Percentiles rank a stretch among this genome's conserved stretches.
Conservation (phyloP, 768 basidiomycete species). For the Chalciporus pseudorubinellus region DNA sequence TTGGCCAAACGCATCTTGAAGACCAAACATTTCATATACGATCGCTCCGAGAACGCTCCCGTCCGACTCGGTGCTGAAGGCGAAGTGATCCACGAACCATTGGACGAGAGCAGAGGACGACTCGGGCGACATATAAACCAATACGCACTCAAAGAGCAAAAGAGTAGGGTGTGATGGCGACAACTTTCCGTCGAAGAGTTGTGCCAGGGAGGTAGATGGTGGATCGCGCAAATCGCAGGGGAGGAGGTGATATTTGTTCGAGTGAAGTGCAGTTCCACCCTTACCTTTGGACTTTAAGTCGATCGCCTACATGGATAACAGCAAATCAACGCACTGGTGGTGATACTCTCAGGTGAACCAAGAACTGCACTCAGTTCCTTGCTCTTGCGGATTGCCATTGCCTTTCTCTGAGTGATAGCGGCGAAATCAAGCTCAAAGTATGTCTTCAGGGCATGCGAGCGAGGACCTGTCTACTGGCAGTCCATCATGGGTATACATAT, state of each 20-base stretch:
- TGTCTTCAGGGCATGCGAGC: conserved; percentile 45
- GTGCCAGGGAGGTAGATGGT: conserved; percentile 46
- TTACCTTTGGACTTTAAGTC: not conserved
- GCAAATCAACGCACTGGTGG: conserved; percentile 8
- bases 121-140: conserved; percentile 75
- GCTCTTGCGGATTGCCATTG: conserved; percentile 72
- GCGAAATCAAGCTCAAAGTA: conserved; percentile 94
- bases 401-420: conserved; percentile 81
- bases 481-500: conserved; percentile 2
- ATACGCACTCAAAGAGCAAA: conserved; percentile 87
- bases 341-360: conserved; percentile 14
- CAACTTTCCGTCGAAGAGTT: conserved; percentile 40
- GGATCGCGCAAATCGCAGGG: conserved; percentile 71
- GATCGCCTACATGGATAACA: not conserved
- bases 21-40: conserved; percentile 92
- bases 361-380: conserved; percentile 36
- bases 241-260: conserved; percentile 59
- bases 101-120: conserved; percentile 56
- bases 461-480: conserved; percentile 52
- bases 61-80: not conserved
- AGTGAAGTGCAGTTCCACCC: conserved; percentile 45
- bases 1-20: conserved; percentile 84
- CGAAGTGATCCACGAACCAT: conserved; percentile 68
- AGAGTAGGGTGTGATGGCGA: conserved; percentile 70
- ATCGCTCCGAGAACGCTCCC: conserved; percentile 46